These are phyloP conservation scores for Trichothecium roseum DNA, from an alignment of 2,329 filamentous ascomycete species.

Conservation along the genomic window DNA sequence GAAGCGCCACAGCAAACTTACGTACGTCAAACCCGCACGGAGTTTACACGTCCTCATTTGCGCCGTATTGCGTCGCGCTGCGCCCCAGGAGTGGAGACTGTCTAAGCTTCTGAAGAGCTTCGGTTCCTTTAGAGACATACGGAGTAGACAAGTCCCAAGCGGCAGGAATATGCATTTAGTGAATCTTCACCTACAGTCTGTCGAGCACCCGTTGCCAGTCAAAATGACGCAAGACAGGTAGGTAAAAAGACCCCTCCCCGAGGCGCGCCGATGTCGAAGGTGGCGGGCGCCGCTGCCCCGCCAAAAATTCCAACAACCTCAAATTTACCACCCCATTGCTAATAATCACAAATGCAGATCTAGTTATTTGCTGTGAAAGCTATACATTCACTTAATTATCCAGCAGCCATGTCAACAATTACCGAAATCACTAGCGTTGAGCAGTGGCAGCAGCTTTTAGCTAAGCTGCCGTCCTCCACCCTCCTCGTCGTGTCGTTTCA, in stretches of 20 bases:
- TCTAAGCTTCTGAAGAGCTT: too few species aligned
- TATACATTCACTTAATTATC: not conserved
- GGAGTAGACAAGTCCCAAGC: too few species aligned
- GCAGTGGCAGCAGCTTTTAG: slow-evolving; percentile 61
- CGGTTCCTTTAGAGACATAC: too few species aligned
- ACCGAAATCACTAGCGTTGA: slow-evolving; percentile 64
- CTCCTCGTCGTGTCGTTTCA: slow-evolving; percentile 89
- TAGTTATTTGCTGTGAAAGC: not conserved
- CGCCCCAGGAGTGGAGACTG: too few species aligned
- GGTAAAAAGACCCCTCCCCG: not conserved
- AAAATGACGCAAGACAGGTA: slow-evolving; percentile 6
- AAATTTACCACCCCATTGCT: not conserved
- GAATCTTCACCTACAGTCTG: too few species aligned
- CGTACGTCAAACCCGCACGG: too few species aligned
- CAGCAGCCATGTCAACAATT: slow-evolving; percentile 58
- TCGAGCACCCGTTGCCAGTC: not conserved
- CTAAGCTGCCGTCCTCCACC: slow-evolving; percentile 54
- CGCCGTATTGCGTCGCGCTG: too few species aligned
- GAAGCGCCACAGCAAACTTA: too few species aligned
- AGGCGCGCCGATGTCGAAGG: not conserved
- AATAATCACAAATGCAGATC: not conserved
- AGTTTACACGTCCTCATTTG: too few species aligned
- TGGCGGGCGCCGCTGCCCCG: slow-evolving; percentile 2
- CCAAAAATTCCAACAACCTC: slow-evolving; percentile 2
- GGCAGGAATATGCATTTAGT: too few species aligned